Evolutionary conservation across 345 rosid genomes (phyloP), one percentile per base, ranked within the genome.

Genomic region (Eucalyptus globulus): DNA sequence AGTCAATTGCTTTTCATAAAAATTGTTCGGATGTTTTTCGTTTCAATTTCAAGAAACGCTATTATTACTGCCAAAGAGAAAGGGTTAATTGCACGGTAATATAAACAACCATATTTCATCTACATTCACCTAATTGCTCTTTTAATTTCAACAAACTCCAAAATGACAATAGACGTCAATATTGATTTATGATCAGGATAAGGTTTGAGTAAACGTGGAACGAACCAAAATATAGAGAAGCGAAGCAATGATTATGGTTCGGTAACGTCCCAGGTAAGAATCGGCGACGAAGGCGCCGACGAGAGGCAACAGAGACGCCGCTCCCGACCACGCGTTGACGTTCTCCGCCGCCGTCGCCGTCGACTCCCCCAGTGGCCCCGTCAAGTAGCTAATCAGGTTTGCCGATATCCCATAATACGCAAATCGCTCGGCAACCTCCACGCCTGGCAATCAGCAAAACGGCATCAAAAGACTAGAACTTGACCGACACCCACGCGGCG

Each of bases 221-320:
- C 91, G 54, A 21, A 90, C 91, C 56, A 93, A 21, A 87, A 92
- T 92, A 91, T 92, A 93, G 44, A 93, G 88, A 31, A 90, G 69
- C 80, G 95, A 93, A 80, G 95, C 94, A 58, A 92, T 43, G 8
- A 92, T 81, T 16, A 93, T 90, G 50, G 92, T 92, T 81, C 95
- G 93, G 88, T 92, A 93, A 47, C 95, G 93, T 90, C 95, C 95
- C 51, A 92, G 92, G 88, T 88, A 92, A 1, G 93, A 80, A 60
- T 93, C 95, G 15, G 95, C 93, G 87, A 93, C 49, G 88, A 93
- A 92, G 80, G 93, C 95, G 14, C 95, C 95, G 86, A 93, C 89
- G 16, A 93, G 87, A 17, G 95, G 94, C 11, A 93, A 91, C 89
- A 93, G 60, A 87, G 93, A 89, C 7, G 94, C 88, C 40, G 91